These are phyloP conservation scores for Diaporthe ampelina DNA, from an alignment of 2,329 filamentous ascomycete genomes.

Conservation along the genomic window DNA sequence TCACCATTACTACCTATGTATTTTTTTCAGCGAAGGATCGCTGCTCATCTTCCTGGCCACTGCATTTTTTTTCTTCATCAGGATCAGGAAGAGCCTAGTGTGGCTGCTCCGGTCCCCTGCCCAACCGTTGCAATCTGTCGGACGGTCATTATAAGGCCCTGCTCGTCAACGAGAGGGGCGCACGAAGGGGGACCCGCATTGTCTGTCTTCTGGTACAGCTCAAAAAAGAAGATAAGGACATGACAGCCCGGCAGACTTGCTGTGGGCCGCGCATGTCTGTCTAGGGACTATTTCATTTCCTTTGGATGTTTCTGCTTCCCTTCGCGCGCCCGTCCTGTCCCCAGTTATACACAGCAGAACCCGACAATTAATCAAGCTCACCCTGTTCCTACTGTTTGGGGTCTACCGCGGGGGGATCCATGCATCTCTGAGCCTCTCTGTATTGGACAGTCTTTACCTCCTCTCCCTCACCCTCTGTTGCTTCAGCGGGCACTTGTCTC, in stretches of 20 bases:
- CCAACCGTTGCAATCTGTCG: conserved; percentile 33
- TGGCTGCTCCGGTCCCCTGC: conserved; percentile 24
- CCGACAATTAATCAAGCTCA: conserved; percentile 16
- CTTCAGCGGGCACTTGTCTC: conserved; percentile 25
- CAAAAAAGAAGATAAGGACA: conserved; percentile 31
- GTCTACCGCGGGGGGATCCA: conserved; percentile 33
- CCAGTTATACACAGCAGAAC: conserved; percentile 31
- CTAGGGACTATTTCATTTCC: conserved; percentile 31
- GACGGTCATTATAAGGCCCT: conserved; percentile 22
- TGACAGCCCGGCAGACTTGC: conserved; percentile 28
- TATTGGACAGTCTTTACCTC: conserved; percentile 16
- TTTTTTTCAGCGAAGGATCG: conserved; percentile 17
- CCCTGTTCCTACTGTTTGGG: conserved; percentile 30
- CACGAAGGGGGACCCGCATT: neutral
- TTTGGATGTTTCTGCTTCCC: conserved; percentile 29
- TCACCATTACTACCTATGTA: conserved; percentile 6
- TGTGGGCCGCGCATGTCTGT: conserved; percentile 22
- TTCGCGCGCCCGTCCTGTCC: conserved; percentile 23
- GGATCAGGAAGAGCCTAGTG: conserved; percentile 33
- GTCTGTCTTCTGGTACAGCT: neutral
- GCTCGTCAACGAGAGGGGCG: conserved; percentile 1
- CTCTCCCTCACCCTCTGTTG: neutral
- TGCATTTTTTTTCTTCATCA: conserved; percentile 19
- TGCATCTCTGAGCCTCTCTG: conserved; percentile 34
- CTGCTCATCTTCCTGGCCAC: conserved; percentile 33